A percentile compares a stretch with the other conserved stretches of the same genome.
These are phyloP conservation scores for Anthracocystis walkeri DNA, from an alignment of 1,284 basidiomycete genomes.

Conservation along the genomic window DNA sequence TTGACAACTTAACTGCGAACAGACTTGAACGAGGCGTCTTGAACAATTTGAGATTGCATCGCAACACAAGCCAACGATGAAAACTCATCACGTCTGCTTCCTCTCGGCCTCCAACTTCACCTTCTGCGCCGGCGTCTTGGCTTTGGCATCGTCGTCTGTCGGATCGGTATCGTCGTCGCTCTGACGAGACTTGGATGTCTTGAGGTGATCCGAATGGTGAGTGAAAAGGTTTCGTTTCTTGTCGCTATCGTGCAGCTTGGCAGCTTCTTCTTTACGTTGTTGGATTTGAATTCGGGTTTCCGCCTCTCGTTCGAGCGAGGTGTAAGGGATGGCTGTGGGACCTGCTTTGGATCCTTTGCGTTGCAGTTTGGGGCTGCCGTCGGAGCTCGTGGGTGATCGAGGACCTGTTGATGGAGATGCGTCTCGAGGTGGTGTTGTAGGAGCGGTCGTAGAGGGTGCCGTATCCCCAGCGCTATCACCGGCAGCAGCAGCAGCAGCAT, in stretches of 20 bases:
- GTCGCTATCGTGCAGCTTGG: conserved; percentile 38
- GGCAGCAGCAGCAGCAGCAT: not conserved
- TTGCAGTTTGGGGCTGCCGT: conserved; percentile 32
- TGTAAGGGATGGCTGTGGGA: conserved; percentile 34
- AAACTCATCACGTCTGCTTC: too few species aligned
- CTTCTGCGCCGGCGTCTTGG: not conserved
- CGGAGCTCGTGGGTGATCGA: not conserved
- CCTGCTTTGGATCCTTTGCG: conserved; percentile 34
- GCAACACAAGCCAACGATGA: not conserved
- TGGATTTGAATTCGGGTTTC: conserved; percentile 42
- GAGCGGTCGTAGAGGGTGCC: not conserved
- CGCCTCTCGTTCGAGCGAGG: conserved; percentile 37
- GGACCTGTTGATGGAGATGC: not conserved
- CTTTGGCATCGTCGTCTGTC: conserved; percentile 17
- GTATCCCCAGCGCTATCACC: not conserved
- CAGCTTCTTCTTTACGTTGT: conserved; percentile 42
- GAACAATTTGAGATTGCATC: not conserved
- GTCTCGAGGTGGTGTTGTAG: conserved; percentile 1
- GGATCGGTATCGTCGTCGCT: conserved; percentile 31
- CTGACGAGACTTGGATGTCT: conserved; percentile 9
- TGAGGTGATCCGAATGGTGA: conserved; percentile 28
- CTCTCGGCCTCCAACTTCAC: too few species aligned
- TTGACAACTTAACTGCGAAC: not conserved
- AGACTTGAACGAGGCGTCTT: not conserved
- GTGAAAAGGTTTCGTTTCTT: conserved; percentile 25